A percentile compares a stretch with the other conserved stretches of the same genome.
phyloP scores from a whole-genome alignment of 2,329 filamentous ascomycete species.

The Aspergillus transmontanensis region DNA sequence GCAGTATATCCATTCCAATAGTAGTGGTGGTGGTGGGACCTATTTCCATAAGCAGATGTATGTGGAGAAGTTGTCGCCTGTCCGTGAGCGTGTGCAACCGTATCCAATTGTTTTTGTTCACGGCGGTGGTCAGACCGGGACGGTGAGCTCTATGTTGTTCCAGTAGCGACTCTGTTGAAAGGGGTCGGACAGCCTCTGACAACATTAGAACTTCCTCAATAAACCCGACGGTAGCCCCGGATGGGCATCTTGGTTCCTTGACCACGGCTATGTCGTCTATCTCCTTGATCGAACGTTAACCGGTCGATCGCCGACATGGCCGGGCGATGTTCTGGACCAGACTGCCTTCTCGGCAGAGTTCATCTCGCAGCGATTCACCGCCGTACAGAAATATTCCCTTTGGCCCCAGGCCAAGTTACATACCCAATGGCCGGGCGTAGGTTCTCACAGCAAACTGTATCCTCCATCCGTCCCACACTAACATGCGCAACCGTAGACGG shows the following conservation, averaged over 20 bases:
- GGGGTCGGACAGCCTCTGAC: background rate
- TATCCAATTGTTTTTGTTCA: conserved; percentile 37
- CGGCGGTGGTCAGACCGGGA: conserved; percentile 33
- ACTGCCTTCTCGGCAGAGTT: conserved; percentile 24
- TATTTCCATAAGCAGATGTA: conserved; percentile 32
- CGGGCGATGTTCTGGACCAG: conserved; percentile 21
- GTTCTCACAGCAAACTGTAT: background rate
- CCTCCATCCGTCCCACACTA: background rate
- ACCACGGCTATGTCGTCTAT: conserved; percentile 50
- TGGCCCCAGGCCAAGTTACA: conserved; percentile 42
- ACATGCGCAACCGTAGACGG: conserved; percentile 15
- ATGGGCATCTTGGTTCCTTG: conserved; percentile 52
- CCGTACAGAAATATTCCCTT: conserved; percentile 29
- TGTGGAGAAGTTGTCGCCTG: conserved; percentile 36
- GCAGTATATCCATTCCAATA: background rate
- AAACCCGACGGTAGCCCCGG: conserved; percentile 51
- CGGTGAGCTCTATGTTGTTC: conserved; percentile 19
- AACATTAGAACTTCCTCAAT: conserved; percentile 45
- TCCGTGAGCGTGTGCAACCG: conserved; percentile 17
- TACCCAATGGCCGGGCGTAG: conserved; percentile 42
- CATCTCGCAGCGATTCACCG: conserved; percentile 34
- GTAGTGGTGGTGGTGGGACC: background rate
- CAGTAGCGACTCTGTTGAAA: no score
- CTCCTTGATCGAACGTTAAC: conserved; percentile 44
- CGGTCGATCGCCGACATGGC: conserved; percentile 33